phyloP scores from a whole-genome alignment of 73 alveolate genomes.

The Stentor roeselii region DNA sequence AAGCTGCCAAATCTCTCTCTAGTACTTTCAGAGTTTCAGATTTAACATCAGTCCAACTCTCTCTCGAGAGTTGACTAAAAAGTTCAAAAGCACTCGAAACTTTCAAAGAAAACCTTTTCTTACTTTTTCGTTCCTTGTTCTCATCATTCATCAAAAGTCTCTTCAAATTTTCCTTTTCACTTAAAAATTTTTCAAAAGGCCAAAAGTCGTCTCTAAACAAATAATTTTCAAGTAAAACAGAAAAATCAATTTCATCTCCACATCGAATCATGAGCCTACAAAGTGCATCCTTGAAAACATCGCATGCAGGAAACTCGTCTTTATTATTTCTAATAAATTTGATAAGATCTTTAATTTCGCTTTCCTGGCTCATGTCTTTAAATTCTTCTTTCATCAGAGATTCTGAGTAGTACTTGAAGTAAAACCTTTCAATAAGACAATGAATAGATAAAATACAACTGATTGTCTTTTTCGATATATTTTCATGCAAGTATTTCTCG shows the following conservation, averaged over 20 bases:
- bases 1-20: too few species aligned
- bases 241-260: background rate
- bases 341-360: background rate
- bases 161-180: background rate
- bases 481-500: background rate
- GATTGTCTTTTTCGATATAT: too few species aligned
- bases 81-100: too few species aligned
- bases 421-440: background rate
- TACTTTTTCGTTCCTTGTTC: too few species aligned
- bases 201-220: background rate
- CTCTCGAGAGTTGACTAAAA: too few species aligned
- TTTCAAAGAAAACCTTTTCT: too few species aligned
- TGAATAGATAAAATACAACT: too few species aligned
- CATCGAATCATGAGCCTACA: conserved; percentile 24
- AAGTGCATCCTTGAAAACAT: background rate
- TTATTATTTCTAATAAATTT: background rate
- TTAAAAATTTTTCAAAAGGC: background rate
- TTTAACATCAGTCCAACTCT: too few species aligned
- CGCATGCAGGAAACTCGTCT: background rate
- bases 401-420: background rate
- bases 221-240: too few species aligned
- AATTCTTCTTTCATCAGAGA: background rate
- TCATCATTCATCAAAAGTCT: background rate
- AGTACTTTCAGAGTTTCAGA: too few species aligned
- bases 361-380: background rate